These are phyloP conservation scores for Globisporangium solare DNA, from an alignment of 352 stramenopile species.

Conservation along the genomic window DNA sequence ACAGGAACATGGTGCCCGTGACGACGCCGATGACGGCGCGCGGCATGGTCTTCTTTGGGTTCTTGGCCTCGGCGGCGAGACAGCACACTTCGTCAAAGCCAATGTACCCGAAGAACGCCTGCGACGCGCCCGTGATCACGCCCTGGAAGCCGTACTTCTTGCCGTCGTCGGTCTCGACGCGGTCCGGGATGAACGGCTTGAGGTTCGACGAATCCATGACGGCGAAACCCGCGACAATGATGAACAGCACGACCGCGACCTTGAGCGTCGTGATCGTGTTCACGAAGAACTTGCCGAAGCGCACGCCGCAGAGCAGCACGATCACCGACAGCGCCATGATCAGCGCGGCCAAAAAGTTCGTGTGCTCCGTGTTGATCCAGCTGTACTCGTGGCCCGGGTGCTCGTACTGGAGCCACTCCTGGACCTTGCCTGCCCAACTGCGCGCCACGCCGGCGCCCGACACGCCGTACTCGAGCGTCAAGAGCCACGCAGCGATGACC, in stretches of 20 bases:
- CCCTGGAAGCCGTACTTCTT: constrained; percentile 33
- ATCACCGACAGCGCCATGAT: constrained; percentile 68
- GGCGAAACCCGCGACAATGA: constrained; percentile 86
- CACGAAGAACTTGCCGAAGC: constrained; percentile 87
- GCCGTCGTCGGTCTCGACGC: not conserved
- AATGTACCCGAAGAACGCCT: constrained; percentile 91
- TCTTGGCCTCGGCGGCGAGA: constrained; percentile 67
- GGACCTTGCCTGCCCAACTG: constrained; percentile 90
- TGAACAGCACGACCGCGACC: constrained; percentile 87
- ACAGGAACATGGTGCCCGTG: constrained; percentile 57
- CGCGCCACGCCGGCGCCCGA: constrained; percentile 88
- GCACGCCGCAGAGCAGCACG: constrained; percentile 78
- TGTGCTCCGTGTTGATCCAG: constrained; percentile 59
- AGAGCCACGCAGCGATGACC: constrained; percentile 78
- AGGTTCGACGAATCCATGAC: constrained; percentile 83
- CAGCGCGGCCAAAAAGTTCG: constrained; percentile 54
- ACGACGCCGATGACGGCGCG: constrained; percentile 75
- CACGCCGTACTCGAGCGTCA: constrained; percentile 93
- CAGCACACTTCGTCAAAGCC: constrained; percentile 94
- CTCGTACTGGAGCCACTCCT: constrained; percentile 53
- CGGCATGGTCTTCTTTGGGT: constrained; percentile 69
- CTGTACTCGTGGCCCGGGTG: constrained; percentile 32
- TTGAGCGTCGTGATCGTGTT: constrained; percentile 86
- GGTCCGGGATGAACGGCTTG: constrained; percentile 61
- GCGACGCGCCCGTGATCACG: constrained; percentile 72